Conservation (phyloP, 2,329 filamentous ascomycete species). For the Tolypocladium album region DNA sequence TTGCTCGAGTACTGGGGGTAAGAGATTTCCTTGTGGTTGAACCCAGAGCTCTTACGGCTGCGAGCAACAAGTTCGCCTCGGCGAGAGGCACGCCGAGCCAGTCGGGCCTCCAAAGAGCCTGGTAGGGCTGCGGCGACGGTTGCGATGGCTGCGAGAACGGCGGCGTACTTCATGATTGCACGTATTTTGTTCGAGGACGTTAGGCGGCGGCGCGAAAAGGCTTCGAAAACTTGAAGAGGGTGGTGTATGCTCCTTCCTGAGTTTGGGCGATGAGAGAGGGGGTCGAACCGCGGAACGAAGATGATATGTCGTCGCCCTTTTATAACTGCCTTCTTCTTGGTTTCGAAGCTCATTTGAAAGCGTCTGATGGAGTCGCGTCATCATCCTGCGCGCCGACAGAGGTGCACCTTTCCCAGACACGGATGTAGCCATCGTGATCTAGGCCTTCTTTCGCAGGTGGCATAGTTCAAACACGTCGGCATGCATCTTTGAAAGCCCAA, state of each 20-base stretch:
- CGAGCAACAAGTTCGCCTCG: neutral
- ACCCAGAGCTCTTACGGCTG: constrained; percentile 3
- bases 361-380: neutral
- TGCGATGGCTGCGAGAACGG: constrained; percentile 6
- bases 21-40: constrained; percentile 7
- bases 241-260: neutral
- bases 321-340: neutral
- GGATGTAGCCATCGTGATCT: neutral
- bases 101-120: neutral
- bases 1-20: constrained; percentile 13
- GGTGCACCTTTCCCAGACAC: too few relatives aligned
- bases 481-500: neutral
- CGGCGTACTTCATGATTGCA: constrained; percentile 7
- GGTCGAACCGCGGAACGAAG: neutral
- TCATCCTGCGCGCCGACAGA: too few relatives aligned
- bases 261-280: neutral
- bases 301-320: neutral
- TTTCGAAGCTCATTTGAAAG: too few relatives aligned
- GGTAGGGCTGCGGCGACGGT: constrained; percentile 7
- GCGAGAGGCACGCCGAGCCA: neutral
- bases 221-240: neutral
- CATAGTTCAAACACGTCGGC: neutral
- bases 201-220: neutral
- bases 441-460: neutral
- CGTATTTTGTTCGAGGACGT: neutral